Base-by-base conservation (phyloP, 78 protist genomes). In the Planoprotostelium fungivorum region DNA sequence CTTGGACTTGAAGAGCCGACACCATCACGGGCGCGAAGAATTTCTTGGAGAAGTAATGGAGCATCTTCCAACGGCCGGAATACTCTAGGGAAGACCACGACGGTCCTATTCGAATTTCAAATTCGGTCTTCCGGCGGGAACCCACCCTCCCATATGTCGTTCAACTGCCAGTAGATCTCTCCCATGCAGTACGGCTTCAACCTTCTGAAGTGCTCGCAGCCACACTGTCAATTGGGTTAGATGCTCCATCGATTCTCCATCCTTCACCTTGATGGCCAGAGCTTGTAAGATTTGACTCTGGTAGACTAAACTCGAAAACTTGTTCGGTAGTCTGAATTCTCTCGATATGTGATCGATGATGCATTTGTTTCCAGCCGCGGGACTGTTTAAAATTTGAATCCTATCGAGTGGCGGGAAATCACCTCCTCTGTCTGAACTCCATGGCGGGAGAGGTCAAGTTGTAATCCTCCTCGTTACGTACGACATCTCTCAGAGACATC, bases 121-220 rank as follows among this genome's bases (percentile, higher is more conserved):
- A n/a, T n/a, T n/a, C n/a, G n/a, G n/a, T n/a, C n/a, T n/a, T n/a
- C n/a, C n/a, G n/a, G n/a, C n/a, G n/a, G n/a, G n/a, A n/a, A n/a
- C n/a, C 5, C 16, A 51, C 73, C 73, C 16, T 51, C 92, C 98
- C 98, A 96, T 9, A 96, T 87, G 87, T 96, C 96, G 34, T 94
- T 92, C 35, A 95, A 85, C 90, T 96, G 98, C 98, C 98, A 96
- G 90, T 91, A 96, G 29, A 96, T 88, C 0, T 90, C 84, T n/a
- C 98, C 98, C 96, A 93, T 94, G 36, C 96, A 94, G 73, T 90
- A 84, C 34, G 96, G 95, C 34, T 89, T 36, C 84, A 87, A n/a
- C 5, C 94, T 34, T 86, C 97, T 63, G 91, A 89, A 95, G 87
- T 94, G 96, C 37, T 94, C 97, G 39, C 94, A 92, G 28, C 92